A percentile compares a stretch with the other conserved stretches of the same genome.
phyloP scores from a whole-genome alignment of 2,329 filamentous ascomycete species.

The Penicillium oxalicum region DNA sequence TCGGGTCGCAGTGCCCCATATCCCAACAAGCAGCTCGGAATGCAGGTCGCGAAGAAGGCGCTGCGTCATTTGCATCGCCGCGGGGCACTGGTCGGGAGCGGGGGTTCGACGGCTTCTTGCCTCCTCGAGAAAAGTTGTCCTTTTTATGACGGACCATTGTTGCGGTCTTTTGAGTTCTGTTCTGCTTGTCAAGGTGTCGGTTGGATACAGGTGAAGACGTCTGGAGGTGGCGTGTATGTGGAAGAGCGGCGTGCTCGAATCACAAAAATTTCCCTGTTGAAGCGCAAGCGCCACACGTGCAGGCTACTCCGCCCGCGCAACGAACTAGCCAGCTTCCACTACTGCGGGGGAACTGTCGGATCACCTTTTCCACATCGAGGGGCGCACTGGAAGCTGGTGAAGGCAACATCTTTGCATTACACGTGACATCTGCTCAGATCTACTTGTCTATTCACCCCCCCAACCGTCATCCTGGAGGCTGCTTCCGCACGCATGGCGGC shows the following conservation, averaged over 20 bases:
- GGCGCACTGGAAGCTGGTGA: neutral
- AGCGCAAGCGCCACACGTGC: constrained; percentile 26
- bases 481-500: constrained; percentile 91
- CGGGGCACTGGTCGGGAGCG: constrained; percentile 48
- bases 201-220: no score
- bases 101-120: constrained; percentile 64
- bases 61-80: constrained; percentile 36
- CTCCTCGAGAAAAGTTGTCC: constrained; percentile 65
- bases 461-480: constrained; percentile 67
- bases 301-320: constrained; percentile 19
- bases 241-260: neutral
- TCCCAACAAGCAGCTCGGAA: constrained; percentile 99
- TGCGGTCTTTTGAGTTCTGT: neutral
- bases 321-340: constrained; percentile 11
- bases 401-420: neutral
- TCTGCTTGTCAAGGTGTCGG: no score
- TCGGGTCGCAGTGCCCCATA: constrained; percentile 93
- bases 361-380: constrained; percentile 9
- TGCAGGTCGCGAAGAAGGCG: constrained; percentile 34
- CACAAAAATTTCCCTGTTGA: constrained; percentile 12
- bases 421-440: constrained; percentile 2
- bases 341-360: constrained; percentile 8
- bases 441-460: constrained; percentile 1
- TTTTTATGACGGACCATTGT: constrained; percentile 90
- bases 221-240: no score